A percentile compares a stretch with the other conserved stretches of the same genome.
These are phyloP conservation scores for Phylloporus arenicola DNA, from an alignment of 768 basidiomycete genomes.

Conservation along the genomic window DNA sequence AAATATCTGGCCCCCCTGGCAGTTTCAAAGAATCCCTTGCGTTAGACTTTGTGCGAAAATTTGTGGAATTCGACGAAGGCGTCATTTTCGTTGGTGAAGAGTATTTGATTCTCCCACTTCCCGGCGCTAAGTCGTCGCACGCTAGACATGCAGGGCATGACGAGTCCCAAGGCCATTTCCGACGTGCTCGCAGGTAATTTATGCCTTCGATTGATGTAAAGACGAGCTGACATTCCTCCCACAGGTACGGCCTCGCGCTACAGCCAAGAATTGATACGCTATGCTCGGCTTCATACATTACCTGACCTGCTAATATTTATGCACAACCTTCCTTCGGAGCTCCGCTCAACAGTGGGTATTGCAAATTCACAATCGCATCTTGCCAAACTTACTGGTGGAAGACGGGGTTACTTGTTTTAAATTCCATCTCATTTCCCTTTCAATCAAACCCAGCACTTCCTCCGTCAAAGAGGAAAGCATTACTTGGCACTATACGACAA, in stretches of 20 bases:
- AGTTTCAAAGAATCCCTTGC: conserved; percentile 57
- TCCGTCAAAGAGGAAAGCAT: conserved; percentile 33
- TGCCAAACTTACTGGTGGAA: conserved; percentile 12
- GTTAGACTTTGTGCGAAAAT: conserved; percentile 43
- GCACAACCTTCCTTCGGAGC: conserved; percentile 44
- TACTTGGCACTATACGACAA: conserved; percentile 51
- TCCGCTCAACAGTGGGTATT: conserved; percentile 45
- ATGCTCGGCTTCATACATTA: conserved; percentile 38
- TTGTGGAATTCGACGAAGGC: conserved; percentile 44
- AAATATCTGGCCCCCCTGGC: conserved; percentile 75
- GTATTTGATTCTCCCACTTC: background rate
- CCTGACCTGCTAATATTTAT: conserved; percentile 56
- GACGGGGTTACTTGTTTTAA: conserved; percentile 59
- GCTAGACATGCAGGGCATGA: conserved; percentile 48
- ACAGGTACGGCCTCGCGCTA: conserved; percentile 41
- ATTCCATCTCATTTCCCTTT: conserved; percentile 64
- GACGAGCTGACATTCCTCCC: conserved; percentile 5
- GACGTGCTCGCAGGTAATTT: conserved; percentile 23
- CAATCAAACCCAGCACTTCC: conserved; percentile 43
- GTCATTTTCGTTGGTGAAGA: conserved; percentile 60
- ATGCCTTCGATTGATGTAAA: conserved; percentile 7
- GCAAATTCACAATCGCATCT: conserved; percentile 8
- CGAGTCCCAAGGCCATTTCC: conserved; percentile 33
- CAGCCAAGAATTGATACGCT: conserved; percentile 20
- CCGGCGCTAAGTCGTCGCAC: conserved; percentile 5